A percentile compares a stretch with the other conserved stretches of the same genome.
Evolutionary conservation across 345 rosid species (phyloP).

Genomic region (Arabidopsis arenosa): DNA sequence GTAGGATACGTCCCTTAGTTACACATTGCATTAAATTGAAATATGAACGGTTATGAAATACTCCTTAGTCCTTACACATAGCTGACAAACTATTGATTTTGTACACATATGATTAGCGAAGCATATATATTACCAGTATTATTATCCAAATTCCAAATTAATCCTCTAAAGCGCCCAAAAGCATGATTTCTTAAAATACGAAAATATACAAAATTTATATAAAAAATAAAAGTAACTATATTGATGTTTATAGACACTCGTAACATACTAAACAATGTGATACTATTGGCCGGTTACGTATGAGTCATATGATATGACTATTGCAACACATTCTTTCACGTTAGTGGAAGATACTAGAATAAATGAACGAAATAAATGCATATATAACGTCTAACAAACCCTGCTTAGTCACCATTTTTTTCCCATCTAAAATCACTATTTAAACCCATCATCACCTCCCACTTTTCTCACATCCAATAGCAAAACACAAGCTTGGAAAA

Average conservation of each 20-base stretch:
- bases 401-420: neutral
- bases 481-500: neutral
- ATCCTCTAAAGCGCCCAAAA: neutral
- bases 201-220: neutral
- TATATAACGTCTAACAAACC: conserved; percentile 23
- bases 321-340: neutral
- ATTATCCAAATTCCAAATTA: neutral
- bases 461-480: conserved; percentile 18
- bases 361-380: neutral
- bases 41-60: neutral
- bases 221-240: neutral
- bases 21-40: neutral
- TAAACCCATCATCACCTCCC: conserved; percentile 17
- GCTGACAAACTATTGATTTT: neutral
- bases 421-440: neutral
- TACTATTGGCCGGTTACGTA: too few relatives aligned
- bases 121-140: neutral
- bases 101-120: too few relatives aligned
- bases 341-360: neutral
- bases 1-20: neutral
- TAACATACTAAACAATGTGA: neutral
- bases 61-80: too few relatives aligned
- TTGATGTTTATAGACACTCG: neutral
- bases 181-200: neutral
- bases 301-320: neutral